phyloP scores from a whole-genome alignment of 2,329 filamentous ascomycete genomes.

The Pestalotiopsis sp. region DNA sequence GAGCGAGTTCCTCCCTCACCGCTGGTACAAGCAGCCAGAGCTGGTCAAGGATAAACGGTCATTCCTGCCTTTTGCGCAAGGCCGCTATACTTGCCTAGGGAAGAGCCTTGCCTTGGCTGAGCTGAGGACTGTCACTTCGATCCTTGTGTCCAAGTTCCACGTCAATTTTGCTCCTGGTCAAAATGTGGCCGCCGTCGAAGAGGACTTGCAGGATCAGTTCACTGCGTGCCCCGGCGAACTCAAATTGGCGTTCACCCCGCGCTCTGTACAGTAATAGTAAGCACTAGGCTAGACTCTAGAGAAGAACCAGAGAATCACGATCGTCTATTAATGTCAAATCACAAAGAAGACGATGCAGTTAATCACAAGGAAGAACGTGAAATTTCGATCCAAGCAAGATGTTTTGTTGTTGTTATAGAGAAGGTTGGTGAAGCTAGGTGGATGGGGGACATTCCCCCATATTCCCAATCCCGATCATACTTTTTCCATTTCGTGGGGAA shows the following conservation, averaged over 20 bases:
- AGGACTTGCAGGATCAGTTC: neutral
- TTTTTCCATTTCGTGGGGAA: too few species aligned
- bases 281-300: neutral
- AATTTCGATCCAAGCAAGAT: too few species aligned
- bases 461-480: too few species aligned
- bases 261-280: neutral
- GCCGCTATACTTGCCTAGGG: neutral
- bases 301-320: neutral
- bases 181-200: neutral
- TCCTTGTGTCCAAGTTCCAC: neutral
- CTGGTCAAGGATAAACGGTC: conserved; percentile 11
- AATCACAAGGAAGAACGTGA: too few species aligned
- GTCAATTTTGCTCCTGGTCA: neutral
- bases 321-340: neutral
- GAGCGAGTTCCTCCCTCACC: conserved; percentile 19
- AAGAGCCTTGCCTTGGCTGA: neutral
- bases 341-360: too few species aligned
- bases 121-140: neutral
- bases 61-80: neutral
- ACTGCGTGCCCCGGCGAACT: neutral
- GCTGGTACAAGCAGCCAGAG: conserved; percentile 18
- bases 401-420: too few species aligned
- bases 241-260: neutral
- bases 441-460: too few species aligned
- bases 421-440: too few species aligned